Conservation (phyloP, 257 asterid species). For the Jacaranda mimosifolia region DNA sequence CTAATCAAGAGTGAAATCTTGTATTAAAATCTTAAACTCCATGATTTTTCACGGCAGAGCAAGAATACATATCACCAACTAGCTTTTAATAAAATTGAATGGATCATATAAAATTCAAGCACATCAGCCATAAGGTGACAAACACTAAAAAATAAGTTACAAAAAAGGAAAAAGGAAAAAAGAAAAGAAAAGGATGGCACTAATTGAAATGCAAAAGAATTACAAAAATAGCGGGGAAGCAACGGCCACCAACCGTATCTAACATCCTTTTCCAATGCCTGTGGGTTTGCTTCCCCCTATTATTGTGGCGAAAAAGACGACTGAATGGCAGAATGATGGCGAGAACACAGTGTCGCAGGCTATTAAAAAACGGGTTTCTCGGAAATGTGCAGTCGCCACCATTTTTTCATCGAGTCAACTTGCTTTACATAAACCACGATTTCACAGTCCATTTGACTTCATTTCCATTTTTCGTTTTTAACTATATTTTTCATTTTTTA, state of each 20-base stretch:
- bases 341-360: neutral
- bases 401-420: slow-evolving; percentile 23
- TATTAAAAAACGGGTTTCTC: neutral
- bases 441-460: neutral
- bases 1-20: no score
- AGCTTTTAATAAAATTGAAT: neutral
- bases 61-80: no score
- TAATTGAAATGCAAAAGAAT: neutral
- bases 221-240: neutral
- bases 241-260: neutral
- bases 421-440: neutral
- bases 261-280: neutral
- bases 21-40: no score
- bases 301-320: slow-evolving; percentile 22
- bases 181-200: neutral
- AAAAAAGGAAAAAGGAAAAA: neutral
- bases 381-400: slow-evolving; percentile 13
- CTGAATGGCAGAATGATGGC: slow-evolving; percentile 8
- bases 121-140: neutral
- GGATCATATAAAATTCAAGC: neutral
- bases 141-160: neutral
- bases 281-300: neutral
- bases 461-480: no score
- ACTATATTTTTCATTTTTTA: neutral
- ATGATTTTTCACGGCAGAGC: no score